Base-by-base conservation (phyloP, 2,329 filamentous ascomycete genomes). In the Parafenestella ontariensis region DNA sequence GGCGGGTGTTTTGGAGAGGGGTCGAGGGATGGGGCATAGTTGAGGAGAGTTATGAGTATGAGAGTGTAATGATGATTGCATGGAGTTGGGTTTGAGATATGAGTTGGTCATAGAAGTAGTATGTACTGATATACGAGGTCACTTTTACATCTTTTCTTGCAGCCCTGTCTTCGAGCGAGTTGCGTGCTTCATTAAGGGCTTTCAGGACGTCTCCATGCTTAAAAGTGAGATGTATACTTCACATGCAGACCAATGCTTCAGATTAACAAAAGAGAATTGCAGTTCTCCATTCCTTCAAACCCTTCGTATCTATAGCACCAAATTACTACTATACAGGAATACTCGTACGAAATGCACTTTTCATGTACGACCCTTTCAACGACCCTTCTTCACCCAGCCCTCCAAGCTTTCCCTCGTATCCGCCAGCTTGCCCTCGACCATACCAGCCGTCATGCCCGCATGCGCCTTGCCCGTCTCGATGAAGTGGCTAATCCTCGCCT, bases 381-480 rank as follows among this genome's bases (percentile, higher is more conserved):
- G 90, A 52, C 92, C 93, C 84, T 96, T 93, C 82, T 87, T 91
- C 49, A 98, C 91, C 92, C 93, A 95, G 58, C 87, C 87, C 82
- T 97, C 92, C 54, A 97, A 80, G 45, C 84, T 83, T 77, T 93
- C 89, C 67, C 92, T 85, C 53, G 86, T 89, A 49, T 88, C 85
- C 56, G 84, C 85, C 49, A 96, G 89, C 81, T 91, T 93, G 58
- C 91, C 89, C 73, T 96, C 89, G 57, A 96, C 86, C 79, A 89
- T 90, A 62, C 82, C 83, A 59, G 87, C 83, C 44, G 87, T 87
- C 74, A 92, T 84, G 65, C 88, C 82, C 43, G 85, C 86, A 78
- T 96, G 91, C 51, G 89, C 85, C 76, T 87, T 87, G 49, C 90
- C 90, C 58, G 91, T 91, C 75, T 85, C 82, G 80, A 87, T 86